Conservation (phyloP, 164 flowering plant species). For the Protea cynaroides region DNA sequence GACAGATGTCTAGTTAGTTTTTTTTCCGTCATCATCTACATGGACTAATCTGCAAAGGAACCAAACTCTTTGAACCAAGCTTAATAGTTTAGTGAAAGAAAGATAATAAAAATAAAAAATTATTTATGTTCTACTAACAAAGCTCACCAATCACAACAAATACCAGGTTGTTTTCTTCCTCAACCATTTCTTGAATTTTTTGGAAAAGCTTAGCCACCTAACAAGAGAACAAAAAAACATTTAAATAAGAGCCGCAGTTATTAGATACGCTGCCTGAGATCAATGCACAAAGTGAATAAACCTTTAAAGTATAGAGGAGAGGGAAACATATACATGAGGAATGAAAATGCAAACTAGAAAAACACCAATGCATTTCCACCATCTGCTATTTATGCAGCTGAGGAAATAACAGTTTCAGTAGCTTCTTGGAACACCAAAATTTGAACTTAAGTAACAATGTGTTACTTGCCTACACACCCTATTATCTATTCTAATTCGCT, state of each 20-base stretch:
- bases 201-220: slow-evolving; percentile 97
- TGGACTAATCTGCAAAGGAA: background rate
- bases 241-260: background rate
- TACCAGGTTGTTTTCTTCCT: slow-evolving; percentile 93
- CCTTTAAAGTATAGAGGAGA: background rate
- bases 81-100: background rate
- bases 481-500: too few relatives aligned
- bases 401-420: too few relatives aligned
- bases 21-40: background rate
- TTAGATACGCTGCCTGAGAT: too few relatives aligned
- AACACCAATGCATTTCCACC: too few relatives aligned
- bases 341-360: background rate
- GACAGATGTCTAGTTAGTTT: background rate
- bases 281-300: too few relatives aligned
- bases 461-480: too few relatives aligned
- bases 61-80: too few relatives aligned
- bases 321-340: background rate
- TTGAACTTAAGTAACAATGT: too few relatives aligned
- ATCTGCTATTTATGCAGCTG: too few relatives aligned
- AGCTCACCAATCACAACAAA: slow-evolving; percentile 97
- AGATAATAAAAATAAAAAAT: background rate
- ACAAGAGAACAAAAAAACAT: slow-evolving; percentile 14
- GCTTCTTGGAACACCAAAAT: too few relatives aligned
- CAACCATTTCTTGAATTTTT: slow-evolving; percentile 98
- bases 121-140: background rate